Evolutionary conservation across 768 basidiomycete species (phyloP), one percentile per base, ranked within the genome.

Genomic region (Amyloporia xantha): DNA sequence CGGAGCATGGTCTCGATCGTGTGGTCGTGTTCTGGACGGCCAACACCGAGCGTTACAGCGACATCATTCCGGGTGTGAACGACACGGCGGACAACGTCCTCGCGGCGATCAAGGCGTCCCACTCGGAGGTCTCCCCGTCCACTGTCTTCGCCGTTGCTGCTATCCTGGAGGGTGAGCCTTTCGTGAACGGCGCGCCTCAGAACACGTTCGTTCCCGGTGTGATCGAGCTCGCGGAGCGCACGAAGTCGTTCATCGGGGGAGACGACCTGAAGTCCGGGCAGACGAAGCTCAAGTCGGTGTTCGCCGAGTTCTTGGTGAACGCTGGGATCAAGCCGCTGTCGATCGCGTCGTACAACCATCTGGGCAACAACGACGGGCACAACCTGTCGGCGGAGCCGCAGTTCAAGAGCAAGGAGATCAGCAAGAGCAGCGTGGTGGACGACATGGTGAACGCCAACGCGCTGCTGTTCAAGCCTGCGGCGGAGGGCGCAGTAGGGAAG

Each of bases 241-340:
- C 86, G 59, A 73, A 83, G 60, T 84, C 90, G 5, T 98, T 97
- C 77, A 96, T 99, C 59, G 95, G 91, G 40, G 94, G 95, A 28
- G 95, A 97, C 62, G 95, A 98, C 64, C 84, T 97, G 69, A 97
- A 98, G 77, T 91, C 90, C 5, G 94, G 95, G 6, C 94, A 97
- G 76, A 95, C 94, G 41, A 92, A 93, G 71, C 84, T 97, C 71
- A 97, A 99, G 77, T 87, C 84, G 24, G 95, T 97, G 47, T 76
- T 98, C 47, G 93, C 93, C 47, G 95, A 99, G 74, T 98, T 96
- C 81, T 81, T 98, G 57, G 95, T 97, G 65, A 96, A 96, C 65
- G 93, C 94, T 2, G 94, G 94, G 51, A 97, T 97, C 77, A 96
- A 96, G 73, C 94, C 94, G 23, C 81, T 94, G 64, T 90, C 89